Evolutionary conservation across 495 filamentous ascomycete species (phyloP).

Genomic region (Tuber borchii): DNA sequence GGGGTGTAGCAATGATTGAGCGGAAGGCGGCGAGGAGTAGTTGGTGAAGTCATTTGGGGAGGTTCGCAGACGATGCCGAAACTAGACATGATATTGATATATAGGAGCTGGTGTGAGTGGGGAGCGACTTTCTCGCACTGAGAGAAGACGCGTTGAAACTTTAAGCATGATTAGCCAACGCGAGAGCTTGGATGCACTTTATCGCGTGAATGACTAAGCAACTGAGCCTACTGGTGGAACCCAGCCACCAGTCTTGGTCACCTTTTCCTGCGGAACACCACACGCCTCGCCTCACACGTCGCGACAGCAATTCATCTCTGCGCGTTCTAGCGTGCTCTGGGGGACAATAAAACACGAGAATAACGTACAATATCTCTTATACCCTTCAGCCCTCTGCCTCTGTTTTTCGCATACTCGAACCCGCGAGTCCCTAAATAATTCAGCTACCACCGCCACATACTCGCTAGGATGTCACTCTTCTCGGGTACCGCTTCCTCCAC

Average conservation of each 20-base stretch:
- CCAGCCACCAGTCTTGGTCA: background rate
- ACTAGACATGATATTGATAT: slow-evolving; percentile 9
- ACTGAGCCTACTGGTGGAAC: background rate
- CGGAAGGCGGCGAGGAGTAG: slow-evolving; percentile 22
- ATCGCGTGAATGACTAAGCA: slow-evolving; percentile 13
- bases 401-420: background rate
- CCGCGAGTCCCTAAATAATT: background rate
- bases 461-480: slow-evolving; percentile 30
- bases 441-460: background rate
- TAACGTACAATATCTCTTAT: background rate
- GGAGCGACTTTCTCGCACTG: background rate
- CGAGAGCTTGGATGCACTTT: background rate
- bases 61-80: slow-evolving; percentile 7
- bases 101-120: background rate
- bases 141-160: slow-evolving; percentile 25
- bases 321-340: background rate
- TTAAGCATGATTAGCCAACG: background rate
- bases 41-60: slow-evolving; percentile 9
- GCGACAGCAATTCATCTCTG: background rate
- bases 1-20: slow-evolving; percentile 17
- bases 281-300: background rate
- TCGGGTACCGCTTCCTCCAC: slow-evolving; percentile 20
- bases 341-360: background rate
- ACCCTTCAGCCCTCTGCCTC: background rate
- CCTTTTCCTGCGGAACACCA: background rate